phyloP scores from a whole-genome alignment of 2,329 filamentous ascomycete species.

The Claviceps sp. region DNA sequence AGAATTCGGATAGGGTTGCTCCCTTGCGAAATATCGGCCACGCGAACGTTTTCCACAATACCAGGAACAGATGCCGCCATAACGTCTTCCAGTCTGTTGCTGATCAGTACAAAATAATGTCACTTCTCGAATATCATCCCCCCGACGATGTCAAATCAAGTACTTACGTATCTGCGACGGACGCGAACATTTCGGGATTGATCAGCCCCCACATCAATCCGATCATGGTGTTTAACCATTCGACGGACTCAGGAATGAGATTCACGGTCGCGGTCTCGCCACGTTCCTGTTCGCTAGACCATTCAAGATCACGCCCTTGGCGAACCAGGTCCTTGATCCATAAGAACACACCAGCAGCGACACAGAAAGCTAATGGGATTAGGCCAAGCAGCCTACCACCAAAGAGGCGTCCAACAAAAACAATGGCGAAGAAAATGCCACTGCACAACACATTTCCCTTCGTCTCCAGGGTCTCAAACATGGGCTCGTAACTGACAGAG shows the following conservation, averaged over 20 bases:
- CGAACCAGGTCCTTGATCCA: constrained; percentile 83
- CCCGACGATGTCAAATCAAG: background rate
- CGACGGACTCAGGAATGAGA: constrained; percentile 80
- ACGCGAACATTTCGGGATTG: constrained; percentile 90
- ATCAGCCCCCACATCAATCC: constrained; percentile 79
- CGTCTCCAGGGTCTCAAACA: constrained; percentile 64
- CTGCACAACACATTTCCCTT: constrained; percentile 57
- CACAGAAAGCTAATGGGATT: constrained; percentile 56
- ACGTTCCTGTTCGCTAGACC: constrained; percentile 73
- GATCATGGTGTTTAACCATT: constrained; percentile 90
- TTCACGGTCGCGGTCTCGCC: constrained; percentile 80
- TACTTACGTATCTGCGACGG: constrained; percentile 65
- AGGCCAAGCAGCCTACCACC: constrained; percentile 67
- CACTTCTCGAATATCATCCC: background rate
- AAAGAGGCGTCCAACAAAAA: constrained; percentile 66
- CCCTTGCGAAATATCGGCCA: constrained; percentile 90
- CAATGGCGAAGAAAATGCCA: constrained; percentile 57
- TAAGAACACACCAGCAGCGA: constrained; percentile 68
- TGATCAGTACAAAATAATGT: background rate
- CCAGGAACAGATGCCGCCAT: constrained; percentile 93
- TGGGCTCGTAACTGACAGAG: constrained; percentile 77
- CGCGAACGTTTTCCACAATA: constrained; percentile 85
- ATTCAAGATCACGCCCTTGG: constrained; percentile 72
- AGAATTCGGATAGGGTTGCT: constrained; percentile 81
- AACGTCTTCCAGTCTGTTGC: constrained; percentile 49